Conservation (phyloP, 768 basidiomycete species). For the Phanerodontia chrysosporium region DNA sequence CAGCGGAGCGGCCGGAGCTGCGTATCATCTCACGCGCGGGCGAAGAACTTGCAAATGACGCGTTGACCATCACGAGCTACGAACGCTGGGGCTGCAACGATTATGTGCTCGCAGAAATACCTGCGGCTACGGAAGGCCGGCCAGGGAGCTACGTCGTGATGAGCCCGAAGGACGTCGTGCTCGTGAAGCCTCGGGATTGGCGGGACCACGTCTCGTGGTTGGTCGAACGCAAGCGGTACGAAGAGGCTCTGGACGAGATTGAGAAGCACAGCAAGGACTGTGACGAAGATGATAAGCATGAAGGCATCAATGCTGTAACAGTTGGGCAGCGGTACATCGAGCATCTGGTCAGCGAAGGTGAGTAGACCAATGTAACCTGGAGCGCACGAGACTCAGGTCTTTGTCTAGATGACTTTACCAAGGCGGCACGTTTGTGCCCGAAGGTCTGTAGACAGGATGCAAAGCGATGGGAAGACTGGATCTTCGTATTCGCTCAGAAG, state of each 20-base stretch:
- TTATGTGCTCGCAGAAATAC: constrained; percentile 65
- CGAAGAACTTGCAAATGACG: constrained; percentile 85
- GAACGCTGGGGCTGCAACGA: constrained; percentile 91
- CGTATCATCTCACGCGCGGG: constrained; percentile 86
- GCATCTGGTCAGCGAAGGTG: constrained; percentile 79
- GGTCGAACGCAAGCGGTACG: constrained; percentile 79
- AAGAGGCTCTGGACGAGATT: constrained; percentile 81
- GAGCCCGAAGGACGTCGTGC: constrained; percentile 81
- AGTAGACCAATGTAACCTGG: constrained; percentile 13
- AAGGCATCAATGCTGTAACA: constrained; percentile 48
- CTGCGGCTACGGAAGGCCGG: constrained; percentile 15
- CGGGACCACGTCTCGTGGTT: constrained; percentile 92
- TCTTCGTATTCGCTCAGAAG: constrained; percentile 84
- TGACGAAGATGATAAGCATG: constrained; percentile 20
- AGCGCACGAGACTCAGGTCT: background rate
- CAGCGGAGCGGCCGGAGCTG: constrained; percentile 89
- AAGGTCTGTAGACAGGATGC: constrained; percentile 80
- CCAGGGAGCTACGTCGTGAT: constrained; percentile 73
- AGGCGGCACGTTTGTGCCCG: constrained; percentile 79
- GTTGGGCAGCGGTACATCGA: constrained; percentile 88
- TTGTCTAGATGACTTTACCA: constrained; percentile 49
- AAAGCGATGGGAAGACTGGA: constrained; percentile 93
- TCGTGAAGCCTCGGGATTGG: constrained; percentile 84
- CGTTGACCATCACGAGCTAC: constrained; percentile 71
- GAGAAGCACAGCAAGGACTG: constrained; percentile 53